phyloP scores from a whole-genome alignment of 148 eudicot genomes.

The Rhododendron henanense region DNA sequence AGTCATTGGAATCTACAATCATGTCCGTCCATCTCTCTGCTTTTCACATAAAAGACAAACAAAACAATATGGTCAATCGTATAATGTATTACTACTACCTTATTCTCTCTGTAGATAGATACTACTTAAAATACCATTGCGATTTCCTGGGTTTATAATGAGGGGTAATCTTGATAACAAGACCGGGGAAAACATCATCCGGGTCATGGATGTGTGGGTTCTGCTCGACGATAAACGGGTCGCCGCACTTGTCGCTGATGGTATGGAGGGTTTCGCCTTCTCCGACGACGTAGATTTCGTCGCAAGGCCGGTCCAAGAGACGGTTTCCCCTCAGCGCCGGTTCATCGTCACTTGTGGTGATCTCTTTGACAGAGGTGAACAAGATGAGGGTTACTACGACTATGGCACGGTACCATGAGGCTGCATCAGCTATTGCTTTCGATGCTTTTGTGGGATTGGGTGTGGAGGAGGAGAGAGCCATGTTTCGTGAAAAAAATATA shows the following conservation, averaged over 20 bases:
- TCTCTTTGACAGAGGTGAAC: not conserved
- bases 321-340: not conserved
- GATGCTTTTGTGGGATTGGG: not conserved
- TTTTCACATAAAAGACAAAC: not conserved
- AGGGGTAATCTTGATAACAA: conserved; percentile 44
- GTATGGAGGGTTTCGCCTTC: conserved; percentile 57
- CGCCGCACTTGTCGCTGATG: conserved; percentile 55
- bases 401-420: conserved; percentile 8
- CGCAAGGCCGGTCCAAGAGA: conserved; percentile 26
- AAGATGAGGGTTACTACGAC: conserved; percentile 4
- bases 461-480: not conserved
- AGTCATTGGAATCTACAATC: not conserved
- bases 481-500: not conserved
- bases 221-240: conserved; percentile 47
- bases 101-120: not conserved
- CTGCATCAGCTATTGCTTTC: not conserved
- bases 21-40: not conserved
- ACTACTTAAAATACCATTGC: not conserved
- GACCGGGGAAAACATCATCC: conserved; percentile 51
- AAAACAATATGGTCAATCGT: not conserved
- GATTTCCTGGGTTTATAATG: not conserved
- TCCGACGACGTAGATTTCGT: conserved; percentile 53
- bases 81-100: not conserved
- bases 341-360: not conserved
- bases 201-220: conserved; percentile 48